Base-by-base conservation (phyloP, 1,139 yeast genomes). In the Debaryomyces psychrophilus region DNA sequence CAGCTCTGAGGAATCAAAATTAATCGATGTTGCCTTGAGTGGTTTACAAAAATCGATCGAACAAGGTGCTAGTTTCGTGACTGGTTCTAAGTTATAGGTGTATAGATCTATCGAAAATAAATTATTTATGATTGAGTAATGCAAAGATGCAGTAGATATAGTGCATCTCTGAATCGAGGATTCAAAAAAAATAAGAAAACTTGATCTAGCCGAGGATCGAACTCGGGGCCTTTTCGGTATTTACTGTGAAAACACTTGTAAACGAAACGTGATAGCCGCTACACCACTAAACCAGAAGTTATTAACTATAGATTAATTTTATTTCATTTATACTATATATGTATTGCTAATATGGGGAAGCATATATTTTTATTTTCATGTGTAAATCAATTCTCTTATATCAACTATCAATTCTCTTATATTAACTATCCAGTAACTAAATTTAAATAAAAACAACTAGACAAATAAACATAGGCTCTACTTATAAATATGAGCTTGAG, bases 41-140 rank as follows among this genome's bases (percentile, higher is more conserved):
- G 85, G 85, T 22, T 73, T 85, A 56, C 66, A 70, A 46, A 67
- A 66, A 44, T 83, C 86, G 45, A 83, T 85, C 47, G 71, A 67
- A 12, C 85, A 83, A 64, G 92, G 92, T 35, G 71, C 77, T 20
- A 60, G 69, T 44, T 85, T 85, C 61, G 87, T 82, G 31, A 71
- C 67, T 43, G 76, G 75, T 8, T 60, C 80, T 5, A 77, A 76
- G 55, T 68, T 77, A 48, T 77, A 61, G 53, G 46, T 84, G 0
- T 66, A 64, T 0, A 61, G 34, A 17, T 12, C 11, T 8, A 26
- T 25, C 9, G 34, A 12, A 7, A 23, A 18, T 27, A 18, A 23
- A 34, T 20, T 38, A 27, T 41, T 23, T 27, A 41, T 41, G 44
- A 15, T 41, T 41, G 25, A 37, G 6, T 23, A n/a, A 5, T 11